Evolutionary conservation across 208 protist genomes (phyloP).

Genomic region (Novymonas esmeraldas): DNA sequence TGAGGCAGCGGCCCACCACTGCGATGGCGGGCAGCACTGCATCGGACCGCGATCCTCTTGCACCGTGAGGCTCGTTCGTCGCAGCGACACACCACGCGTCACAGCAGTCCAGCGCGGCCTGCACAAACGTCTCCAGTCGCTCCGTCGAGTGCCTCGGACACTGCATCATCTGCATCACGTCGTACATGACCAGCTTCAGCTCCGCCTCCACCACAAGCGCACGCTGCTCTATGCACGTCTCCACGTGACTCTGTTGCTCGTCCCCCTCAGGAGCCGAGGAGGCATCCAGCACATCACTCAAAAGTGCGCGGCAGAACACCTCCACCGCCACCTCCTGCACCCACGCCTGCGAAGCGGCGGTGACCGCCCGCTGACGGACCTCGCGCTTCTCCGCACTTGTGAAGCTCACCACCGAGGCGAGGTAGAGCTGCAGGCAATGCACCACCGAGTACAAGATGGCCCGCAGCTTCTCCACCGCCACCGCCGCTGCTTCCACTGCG

Average conservation of each 20-base stretch:
- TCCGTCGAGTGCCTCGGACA: constrained; percentile 13
- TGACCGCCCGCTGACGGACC: constrained; percentile 8
- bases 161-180: constrained; percentile 17
- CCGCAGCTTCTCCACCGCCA: constrained; percentile 41
- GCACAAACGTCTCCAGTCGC: constrained; percentile 23
- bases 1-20: constrained; percentile 1
- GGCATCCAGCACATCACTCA: constrained; percentile 42
- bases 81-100: not conserved
- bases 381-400: constrained; percentile 32
- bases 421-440: constrained; percentile 51
- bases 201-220: constrained; percentile 33
- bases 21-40: constrained; percentile 1
- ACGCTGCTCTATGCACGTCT: constrained; percentile 8
- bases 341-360: constrained; percentile 19
- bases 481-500: too few relatives aligned
- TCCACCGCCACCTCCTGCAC: constrained; percentile 19
- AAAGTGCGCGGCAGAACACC: constrained; percentile 33
- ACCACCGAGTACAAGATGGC: constrained; percentile 39
- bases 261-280: constrained; percentile 23
- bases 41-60: not conserved
- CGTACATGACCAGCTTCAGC: constrained; percentile 40
- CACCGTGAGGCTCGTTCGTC: not conserved
- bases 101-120: constrained; percentile 33
- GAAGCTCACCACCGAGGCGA: constrained; percentile 1
- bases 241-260: constrained; percentile 4